These are phyloP conservation scores for Lunularia cruciata DNA, from an alignment of 225 moss, liverwort and hornwort species.

Conservation along the genomic window DNA sequence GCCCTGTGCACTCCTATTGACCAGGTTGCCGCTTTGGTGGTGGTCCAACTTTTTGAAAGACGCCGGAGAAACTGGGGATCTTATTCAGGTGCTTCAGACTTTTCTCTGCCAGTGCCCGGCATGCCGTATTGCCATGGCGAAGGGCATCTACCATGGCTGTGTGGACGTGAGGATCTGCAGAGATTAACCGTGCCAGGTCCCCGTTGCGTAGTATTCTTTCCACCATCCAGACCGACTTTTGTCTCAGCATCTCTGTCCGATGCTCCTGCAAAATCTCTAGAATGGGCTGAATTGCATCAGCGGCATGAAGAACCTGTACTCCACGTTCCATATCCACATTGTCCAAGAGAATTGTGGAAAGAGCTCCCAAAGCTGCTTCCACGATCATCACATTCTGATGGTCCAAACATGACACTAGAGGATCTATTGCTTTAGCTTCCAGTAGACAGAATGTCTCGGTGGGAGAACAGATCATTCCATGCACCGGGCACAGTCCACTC, in stretches of 20 bases:
- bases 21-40: conserved; percentile 34
- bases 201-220: conserved; percentile 77
- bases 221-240: conserved; percentile 79
- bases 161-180: conserved; percentile 63
- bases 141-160: conserved; percentile 87
- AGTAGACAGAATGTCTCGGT: conserved; percentile 64
- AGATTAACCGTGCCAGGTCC: conserved; percentile 67
- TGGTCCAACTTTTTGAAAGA: conserved; percentile 45
- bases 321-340: conserved; percentile 63
- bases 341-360: conserved; percentile 67
- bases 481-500: conserved; percentile 56
- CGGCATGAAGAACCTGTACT: conserved; percentile 49
- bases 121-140: conserved; percentile 65
- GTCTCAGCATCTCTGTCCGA: conserved; percentile 67
- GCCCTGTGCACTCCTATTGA: conserved; percentile 14
- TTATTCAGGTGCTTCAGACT: conserved; percentile 83
- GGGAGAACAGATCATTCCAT: conserved; percentile 62
- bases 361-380: conserved; percentile 79
- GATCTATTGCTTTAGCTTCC: conserved; percentile 61
- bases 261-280: conserved; percentile 82
- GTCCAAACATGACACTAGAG: conserved; percentile 75
- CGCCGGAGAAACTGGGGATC: conserved; percentile 76
- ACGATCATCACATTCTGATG: conserved; percentile 68
- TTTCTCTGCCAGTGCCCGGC: conserved; percentile 77
- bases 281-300: conserved; percentile 62